Conservation (phyloP, 2,329 filamentous ascomycete species). For the Stachybotrys elegans region DNA sequence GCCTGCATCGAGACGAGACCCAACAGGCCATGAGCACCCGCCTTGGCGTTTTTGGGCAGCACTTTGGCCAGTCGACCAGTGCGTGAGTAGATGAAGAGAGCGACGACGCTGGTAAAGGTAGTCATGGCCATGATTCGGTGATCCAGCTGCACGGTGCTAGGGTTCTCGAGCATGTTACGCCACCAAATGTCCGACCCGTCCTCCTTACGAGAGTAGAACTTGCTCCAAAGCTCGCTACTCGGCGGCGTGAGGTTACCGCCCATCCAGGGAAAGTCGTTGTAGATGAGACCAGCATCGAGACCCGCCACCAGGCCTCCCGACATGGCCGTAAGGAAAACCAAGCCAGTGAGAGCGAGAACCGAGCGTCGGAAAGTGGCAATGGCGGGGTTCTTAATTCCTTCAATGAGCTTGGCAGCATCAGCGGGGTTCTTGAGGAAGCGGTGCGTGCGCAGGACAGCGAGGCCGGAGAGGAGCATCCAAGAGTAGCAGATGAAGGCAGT, state of each 20-base stretch:
- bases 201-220: constrained; percentile 75
- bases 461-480: constrained; percentile 87
- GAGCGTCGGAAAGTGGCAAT: constrained; percentile 69
- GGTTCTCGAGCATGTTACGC: constrained; percentile 98
- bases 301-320: constrained; percentile 92
- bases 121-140: constrained; percentile 89
- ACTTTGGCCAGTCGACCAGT: constrained; percentile 51
- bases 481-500: constrained; percentile 90
- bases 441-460: constrained; percentile 75
- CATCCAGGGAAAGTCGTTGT: constrained; percentile 98
- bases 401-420: constrained; percentile 54
- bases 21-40: constrained; percentile 72
- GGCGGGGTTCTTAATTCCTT: constrained; percentile 59
- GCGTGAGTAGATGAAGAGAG: constrained; percentile 76
- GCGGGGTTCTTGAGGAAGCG: constrained; percentile 64
- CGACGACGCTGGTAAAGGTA: constrained; percentile 76
- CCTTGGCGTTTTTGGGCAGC: constrained; percentile 59
- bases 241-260: constrained; percentile 78
- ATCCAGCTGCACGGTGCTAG: constrained; percentile 89
- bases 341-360: constrained; percentile 62
- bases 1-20: constrained; percentile 81
- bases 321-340: constrained; percentile 88
- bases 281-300: constrained; percentile 93
- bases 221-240: constrained; percentile 74
- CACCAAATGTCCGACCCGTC: constrained; percentile 85